Evolutionary conservation across 306 rosid species (phyloP), one percentile per base, ranked within the genome.

Genomic region (Corylus avellana): DNA sequence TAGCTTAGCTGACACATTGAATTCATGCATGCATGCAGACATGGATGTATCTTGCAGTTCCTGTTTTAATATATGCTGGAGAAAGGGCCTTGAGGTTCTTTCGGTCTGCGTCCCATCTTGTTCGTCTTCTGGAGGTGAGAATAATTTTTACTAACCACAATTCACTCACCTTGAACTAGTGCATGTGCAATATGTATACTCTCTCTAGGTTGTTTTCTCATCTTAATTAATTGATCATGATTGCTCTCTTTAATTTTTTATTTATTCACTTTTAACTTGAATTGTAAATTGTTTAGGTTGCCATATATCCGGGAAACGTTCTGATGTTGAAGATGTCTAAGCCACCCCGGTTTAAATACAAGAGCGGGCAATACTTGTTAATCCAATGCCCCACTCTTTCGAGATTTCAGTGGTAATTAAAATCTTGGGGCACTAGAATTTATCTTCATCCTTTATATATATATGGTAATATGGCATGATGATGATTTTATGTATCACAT

Each of bases 351-450:
- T 96, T 96, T 79, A 92, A 87, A 16, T 89, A 96, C 93, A 96
- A 89, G 83, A 96, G 99, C 49, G 99, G 97, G 75, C 98, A 92
- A 80, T 96, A 96, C 92, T 93, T 96, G 99, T 96, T 93, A 87
- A 98, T 96, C 58, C 99, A 96, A 80, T 96, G 99, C 80, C 94
- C 35, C 35, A 32, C 93, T 4, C 90, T 96, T 85, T 93, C 98
- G 80, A 96, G 97, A 3, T 93, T 91, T 88, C 98, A 96, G 84
- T 96, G 99, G 98, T 96, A 77, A 85, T 32, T 32, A 32, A 32
- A 32, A 32, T 32, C 35, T 32, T 32, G 35, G 35, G 35, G 35
- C 35, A 32, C 35, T 32, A 1, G 79, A 47, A 32, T 74, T 74
- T 64, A 4, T 74, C 54, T 58, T 12, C 12, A 4, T 63, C 59